phyloP scores from a whole-genome alignment of 1,139 yeast species.

The Candida smagusa region DNA sequence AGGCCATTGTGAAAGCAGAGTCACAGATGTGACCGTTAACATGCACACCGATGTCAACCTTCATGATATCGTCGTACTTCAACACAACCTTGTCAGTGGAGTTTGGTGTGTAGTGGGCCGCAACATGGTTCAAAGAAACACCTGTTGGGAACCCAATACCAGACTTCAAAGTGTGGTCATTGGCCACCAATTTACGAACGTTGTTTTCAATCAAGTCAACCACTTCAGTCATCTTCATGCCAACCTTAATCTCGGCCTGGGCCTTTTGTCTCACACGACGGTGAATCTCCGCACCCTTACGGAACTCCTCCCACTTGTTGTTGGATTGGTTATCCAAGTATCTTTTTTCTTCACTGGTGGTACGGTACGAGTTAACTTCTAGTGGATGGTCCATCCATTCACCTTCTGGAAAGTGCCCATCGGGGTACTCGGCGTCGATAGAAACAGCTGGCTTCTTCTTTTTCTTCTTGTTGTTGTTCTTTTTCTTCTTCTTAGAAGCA shows the following conservation, averaged over 20 bases:
- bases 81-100: slow-evolving; percentile 85
- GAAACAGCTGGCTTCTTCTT: slow-evolving; percentile 24
- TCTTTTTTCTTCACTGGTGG: slow-evolving; percentile 84
- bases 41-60: slow-evolving; percentile 96
- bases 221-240: slow-evolving; percentile 86
- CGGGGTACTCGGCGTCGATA: slow-evolving; percentile 67
- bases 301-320: slow-evolving; percentile 76
- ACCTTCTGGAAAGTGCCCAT: slow-evolving; percentile 81
- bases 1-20: slow-evolving; percentile 91
- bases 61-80: slow-evolving; percentile 87
- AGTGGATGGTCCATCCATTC: slow-evolving; percentile 74
- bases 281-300: slow-evolving; percentile 96
- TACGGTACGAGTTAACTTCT: slow-evolving; percentile 71
- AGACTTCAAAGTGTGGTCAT: slow-evolving; percentile 62
- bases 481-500: slow-evolving; percentile 7
- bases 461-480: slow-evolving; percentile 28
- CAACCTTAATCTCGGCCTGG: slow-evolving; percentile 73
- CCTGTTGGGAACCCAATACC: slow-evolving; percentile 99
- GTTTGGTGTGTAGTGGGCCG: slow-evolving; percentile 98
- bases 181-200: slow-evolving; percentile 68
- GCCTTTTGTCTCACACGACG: slow-evolving; percentile 86
- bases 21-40: slow-evolving; percentile 95
- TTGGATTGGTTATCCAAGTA: slow-evolving; percentile 68
- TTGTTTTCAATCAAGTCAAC: slow-evolving; percentile 88
- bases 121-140: slow-evolving; percentile 85